These are phyloP conservation scores for Ascochyta pisi DNA, from an alignment of 2,329 filamentous ascomycete species.

Conservation along the genomic window DNA sequence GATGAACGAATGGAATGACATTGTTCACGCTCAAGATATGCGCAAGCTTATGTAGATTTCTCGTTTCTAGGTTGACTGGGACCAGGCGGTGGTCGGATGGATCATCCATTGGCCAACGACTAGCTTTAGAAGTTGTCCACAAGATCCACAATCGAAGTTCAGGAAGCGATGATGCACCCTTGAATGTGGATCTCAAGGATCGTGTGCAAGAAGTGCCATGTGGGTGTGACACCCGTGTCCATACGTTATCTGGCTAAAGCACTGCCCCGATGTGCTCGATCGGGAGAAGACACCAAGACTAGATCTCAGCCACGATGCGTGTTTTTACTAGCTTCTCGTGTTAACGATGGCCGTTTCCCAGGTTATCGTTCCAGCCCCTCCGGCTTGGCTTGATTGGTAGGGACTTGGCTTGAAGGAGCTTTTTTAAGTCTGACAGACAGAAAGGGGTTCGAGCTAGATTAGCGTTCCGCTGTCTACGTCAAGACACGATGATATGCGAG, in stretches of 20 bases:
- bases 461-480: conserved; percentile 2
- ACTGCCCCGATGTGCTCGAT: not conserved
- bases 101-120: not conserved
- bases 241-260: not conserved
- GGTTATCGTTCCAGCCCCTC: conserved; percentile 9
- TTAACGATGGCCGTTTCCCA: not conserved
- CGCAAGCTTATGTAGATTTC: conserved; percentile 1
- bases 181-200: not conserved
- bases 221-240: not conserved
- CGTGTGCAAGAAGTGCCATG: not conserved
- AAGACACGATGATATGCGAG: not conserved
- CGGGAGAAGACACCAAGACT: not conserved
- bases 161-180: conserved; percentile 2
- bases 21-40: not conserved
- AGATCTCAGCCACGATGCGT: conserved; percentile 1
- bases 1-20: not conserved
- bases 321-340: conserved; percentile 1
- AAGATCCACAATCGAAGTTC: conserved; percentile 3
- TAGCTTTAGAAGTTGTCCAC: not conserved
- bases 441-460: conserved; percentile 2
- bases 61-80: too few species aligned
- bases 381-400: conserved; percentile 6
- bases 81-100: not conserved
- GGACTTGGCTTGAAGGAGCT: not conserved
- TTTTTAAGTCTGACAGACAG: not conserved